Conservation (phyloP, 1,284 basidiomycete genomes). For the Golubevia pallescens region DNA sequence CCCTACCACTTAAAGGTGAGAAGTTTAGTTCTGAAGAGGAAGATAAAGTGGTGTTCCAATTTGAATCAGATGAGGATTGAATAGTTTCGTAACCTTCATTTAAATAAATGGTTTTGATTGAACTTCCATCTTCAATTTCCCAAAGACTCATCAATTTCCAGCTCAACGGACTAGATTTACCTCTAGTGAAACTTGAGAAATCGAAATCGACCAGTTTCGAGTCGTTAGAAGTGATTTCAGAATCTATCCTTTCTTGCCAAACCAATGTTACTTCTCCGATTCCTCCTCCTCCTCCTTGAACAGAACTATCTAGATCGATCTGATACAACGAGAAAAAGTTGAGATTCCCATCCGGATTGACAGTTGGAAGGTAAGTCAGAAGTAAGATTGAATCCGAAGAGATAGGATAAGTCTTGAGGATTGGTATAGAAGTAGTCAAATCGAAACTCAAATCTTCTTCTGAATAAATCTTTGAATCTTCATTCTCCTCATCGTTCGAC, state of each 20-base stretch:
- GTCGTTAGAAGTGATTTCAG: neutral
- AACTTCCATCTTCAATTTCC: too few species aligned
- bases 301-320: neutral
- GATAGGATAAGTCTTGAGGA: neutral
- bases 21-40: too few species aligned
- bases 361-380: neutral
- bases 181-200: neutral
- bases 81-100: too few species aligned
- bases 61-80: too few species aligned
- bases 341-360: neutral
- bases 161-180: neutral
- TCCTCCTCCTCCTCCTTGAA: neutral
- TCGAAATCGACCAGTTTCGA: neutral
- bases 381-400: neutral
- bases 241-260: neutral
- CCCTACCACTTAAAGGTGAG: too few species aligned
- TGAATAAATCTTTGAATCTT: too few species aligned
- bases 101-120: too few species aligned
- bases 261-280: neutral
- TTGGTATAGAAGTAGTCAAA: too few species aligned
- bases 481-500: too few species aligned
- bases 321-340: neutral
- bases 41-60: too few species aligned
- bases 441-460: too few species aligned
- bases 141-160: too few species aligned